Evolutionary conservation across 345 rosid genomes (phyloP).

Genomic region (Boechera divaricarpa): DNA sequence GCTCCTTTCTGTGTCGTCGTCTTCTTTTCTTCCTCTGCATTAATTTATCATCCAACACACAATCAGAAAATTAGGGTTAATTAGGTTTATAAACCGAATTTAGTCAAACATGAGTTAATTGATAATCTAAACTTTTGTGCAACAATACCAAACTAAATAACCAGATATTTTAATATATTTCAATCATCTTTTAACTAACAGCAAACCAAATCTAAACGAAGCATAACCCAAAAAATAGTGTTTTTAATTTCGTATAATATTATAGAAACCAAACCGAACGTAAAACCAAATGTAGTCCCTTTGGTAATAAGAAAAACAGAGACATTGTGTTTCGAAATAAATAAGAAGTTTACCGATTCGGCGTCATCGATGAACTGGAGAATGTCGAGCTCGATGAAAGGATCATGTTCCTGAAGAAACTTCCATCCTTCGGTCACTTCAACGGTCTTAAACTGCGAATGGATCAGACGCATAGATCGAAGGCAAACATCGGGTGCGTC

Average conservation of each 20-base stretch:
- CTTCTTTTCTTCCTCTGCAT: conserved; percentile 75
- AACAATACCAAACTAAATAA: background rate
- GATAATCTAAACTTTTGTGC: background rate
- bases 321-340: background rate
- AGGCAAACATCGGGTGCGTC: conserved; percentile 76
- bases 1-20: conserved; percentile 58
- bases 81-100: conserved; percentile 2
- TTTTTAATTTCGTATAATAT: background rate
- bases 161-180: background rate
- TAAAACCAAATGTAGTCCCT: background rate
- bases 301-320: conserved; percentile 12
- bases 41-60: background rate
- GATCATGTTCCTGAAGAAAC: conserved; percentile 77
- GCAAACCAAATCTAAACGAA: background rate
- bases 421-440: conserved; percentile 81
- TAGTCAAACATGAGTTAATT: background rate
- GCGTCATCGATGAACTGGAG: conserved; percentile 81
- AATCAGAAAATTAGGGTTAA: conserved; percentile 9
- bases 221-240: background rate
- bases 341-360: conserved; percentile 56
- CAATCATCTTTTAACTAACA: background rate
- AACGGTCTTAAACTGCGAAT: conserved; percentile 57
- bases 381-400: conserved; percentile 74
- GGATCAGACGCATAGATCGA: conserved; percentile 62
- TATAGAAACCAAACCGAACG: background rate